These are phyloP conservation scores for Penicillium chermesinum DNA, from an alignment of 495 filamentous ascomycete genomes.

Conservation along the genomic window DNA sequence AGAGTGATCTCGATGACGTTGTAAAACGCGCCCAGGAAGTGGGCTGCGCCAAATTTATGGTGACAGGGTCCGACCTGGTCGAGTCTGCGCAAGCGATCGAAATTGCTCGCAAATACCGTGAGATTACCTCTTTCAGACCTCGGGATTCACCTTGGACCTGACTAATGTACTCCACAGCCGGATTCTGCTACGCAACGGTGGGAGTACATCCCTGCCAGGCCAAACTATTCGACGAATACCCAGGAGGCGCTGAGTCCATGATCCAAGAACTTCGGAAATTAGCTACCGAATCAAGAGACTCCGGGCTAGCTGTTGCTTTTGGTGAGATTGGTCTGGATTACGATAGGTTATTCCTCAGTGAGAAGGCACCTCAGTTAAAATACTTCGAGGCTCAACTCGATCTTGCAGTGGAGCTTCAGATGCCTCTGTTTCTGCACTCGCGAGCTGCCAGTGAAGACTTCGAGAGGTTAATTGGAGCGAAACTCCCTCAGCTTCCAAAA, in stretches of 20 bases:
- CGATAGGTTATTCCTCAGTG: conserved; percentile 76
- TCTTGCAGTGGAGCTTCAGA: conserved; percentile 68
- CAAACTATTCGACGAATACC: conserved; percentile 60
- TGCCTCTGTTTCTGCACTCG: conserved; percentile 88
- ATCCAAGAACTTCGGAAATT: conserved; percentile 58
- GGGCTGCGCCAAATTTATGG: conserved; percentile 83
- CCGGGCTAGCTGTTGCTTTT: conserved; percentile 67
- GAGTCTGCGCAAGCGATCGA: conserved; percentile 71
- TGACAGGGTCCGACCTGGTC: conserved; percentile 84
- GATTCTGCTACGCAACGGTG: conserved; percentile 78
- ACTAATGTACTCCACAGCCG: conserved; percentile 46
- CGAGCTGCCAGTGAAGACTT: conserved; percentile 81
- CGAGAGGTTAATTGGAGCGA: conserved; percentile 52
- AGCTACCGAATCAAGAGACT: conserved; percentile 38
- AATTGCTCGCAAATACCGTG: conserved; percentile 68
- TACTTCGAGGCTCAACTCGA: conserved; percentile 79
- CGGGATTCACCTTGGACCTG: background rate
- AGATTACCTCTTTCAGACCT: conserved; percentile 24
- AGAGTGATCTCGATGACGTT: conserved; percentile 71
- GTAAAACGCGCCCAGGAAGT: conserved; percentile 66
- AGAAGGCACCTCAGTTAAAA: conserved; percentile 70
- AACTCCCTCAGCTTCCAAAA: conserved; percentile 54
- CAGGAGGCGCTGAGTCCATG: conserved; percentile 49
- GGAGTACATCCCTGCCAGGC: conserved; percentile 88
- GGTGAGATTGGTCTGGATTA: conserved; percentile 97